Conservation (phyloP, 2,329 filamentous ascomycete species). For the Clonostachys rosea region DNA sequence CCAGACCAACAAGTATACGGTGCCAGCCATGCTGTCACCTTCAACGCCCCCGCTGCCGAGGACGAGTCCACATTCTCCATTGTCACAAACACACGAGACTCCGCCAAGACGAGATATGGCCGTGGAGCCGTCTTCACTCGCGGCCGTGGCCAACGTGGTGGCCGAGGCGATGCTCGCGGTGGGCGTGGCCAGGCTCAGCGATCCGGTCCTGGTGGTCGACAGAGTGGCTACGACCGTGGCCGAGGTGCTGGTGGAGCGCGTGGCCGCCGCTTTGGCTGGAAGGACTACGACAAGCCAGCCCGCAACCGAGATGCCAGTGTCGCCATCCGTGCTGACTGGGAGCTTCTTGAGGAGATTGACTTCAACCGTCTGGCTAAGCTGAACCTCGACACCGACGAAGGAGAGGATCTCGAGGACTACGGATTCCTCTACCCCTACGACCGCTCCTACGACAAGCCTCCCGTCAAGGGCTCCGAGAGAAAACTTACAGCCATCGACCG, state of each 20-base stretch:
- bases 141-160: slow-evolving; percentile 71
- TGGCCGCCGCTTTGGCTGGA: slow-evolving; percentile 92
- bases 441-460: slow-evolving; percentile 87
- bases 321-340: slow-evolving; percentile 94
- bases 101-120: slow-evolving; percentile 80
- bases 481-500: slow-evolving; percentile 87
- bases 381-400: slow-evolving; percentile 90
- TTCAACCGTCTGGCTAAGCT: slow-evolving; percentile 93
- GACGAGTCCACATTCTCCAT: slow-evolving; percentile 98
- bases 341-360: slow-evolving; percentile 95
- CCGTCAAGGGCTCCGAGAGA: slow-evolving; percentile 82
- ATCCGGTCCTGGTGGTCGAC: slow-evolving; percentile 62
- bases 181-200: slow-evolving; percentile 64
- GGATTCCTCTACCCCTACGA: slow-evolving; percentile 99
- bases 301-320: slow-evolving; percentile 94
- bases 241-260: slow-evolving; percentile 65
- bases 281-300: slow-evolving; percentile 97
- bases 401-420: slow-evolving; percentile 92
- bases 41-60: slow-evolving; percentile 87
- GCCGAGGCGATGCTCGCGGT: slow-evolving; percentile 57
- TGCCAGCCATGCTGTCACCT: slow-evolving; percentile 78
- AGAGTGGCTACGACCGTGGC: slow-evolving; percentile 67
- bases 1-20: slow-evolving; percentile 96
- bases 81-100: slow-evolving; percentile 89
- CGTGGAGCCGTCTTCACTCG: slow-evolving; percentile 89